Base-by-base conservation (phyloP, 169 alveolate species). In the Pseudocohnilembus persalinus region DNA sequence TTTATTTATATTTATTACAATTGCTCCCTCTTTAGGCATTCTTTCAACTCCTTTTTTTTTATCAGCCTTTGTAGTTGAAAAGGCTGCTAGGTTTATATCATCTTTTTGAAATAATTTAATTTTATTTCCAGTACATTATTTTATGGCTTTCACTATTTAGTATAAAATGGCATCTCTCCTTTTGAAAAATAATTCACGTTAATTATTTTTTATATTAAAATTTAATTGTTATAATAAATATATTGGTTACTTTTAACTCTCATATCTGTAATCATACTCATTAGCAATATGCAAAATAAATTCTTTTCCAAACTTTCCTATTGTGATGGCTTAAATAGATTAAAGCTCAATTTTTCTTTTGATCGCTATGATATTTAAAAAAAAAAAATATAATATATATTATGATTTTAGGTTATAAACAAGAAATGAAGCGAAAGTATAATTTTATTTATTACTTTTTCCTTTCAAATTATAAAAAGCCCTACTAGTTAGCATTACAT, bases 201-300 rank as follows among this genome's bases (percentile, higher is more conserved):
- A 49, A 11, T 49, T 11, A 49, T 49, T 4, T 49, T 49, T 49
- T 49, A 49, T 49, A 11, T 49, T 49, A 20, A 49, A 49, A 49
- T 49, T 49, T 49, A 49, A 49, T 4, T 49, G 68, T 49, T 4
- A 49, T 49, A 49, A 20, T 11, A 49, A 49, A 49, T 49, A 49
- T 11, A 49, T 49, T 11, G 20, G 27, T 32, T 86, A 86, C 90
- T 86, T 86, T 31, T 74, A 73, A 1, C 82, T 64, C 27, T 81
- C 76, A 85, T 90, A 92, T 74, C 96, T 84, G 72, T 92, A 92
- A 74, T 92, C 96, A 84, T 92, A 90, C 81, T 90, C 93, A 31
- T 83, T 88, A n/a, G 92, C 90, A 34, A 92, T 93, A 73, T 92
- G 96, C 29, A 92, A 83, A 11, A 92, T 92, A 49, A 92, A 92